phyloP scores from a whole-genome alignment of 192 early-diverging fungal genomes.

The Obelidium mucronatum region DNA sequence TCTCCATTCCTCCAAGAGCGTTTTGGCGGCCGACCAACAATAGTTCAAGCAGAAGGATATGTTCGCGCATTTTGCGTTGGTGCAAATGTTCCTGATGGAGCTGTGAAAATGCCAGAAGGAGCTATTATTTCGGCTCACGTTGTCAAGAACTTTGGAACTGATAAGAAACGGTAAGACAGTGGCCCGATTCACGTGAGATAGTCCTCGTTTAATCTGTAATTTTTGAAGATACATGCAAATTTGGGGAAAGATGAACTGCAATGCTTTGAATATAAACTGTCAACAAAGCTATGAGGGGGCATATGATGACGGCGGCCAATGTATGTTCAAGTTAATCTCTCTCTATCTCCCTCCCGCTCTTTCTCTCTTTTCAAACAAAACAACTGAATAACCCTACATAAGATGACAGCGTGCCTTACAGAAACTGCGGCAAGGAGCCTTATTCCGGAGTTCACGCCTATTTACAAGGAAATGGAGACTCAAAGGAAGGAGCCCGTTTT shows the following conservation, averaged over 20 bases:
- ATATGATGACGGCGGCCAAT: slow-evolving; percentile 48
- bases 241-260: slow-evolving; percentile 38
- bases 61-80: slow-evolving; percentile 44
- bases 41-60: slow-evolving; percentile 45
- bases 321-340: slow-evolving; percentile 10
- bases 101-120: slow-evolving; percentile 11
- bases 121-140: slow-evolving; percentile 39
- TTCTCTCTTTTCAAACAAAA: neutral
- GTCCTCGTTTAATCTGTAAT: neutral
- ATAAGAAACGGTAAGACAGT: neutral
- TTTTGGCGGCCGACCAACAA: slow-evolving; percentile 33
- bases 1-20: slow-evolving; percentile 17
- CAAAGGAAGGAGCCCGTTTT: too few species aligned
- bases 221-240: slow-evolving; percentile 38
- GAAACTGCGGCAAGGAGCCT: slow-evolving; percentile 48
- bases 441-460: slow-evolving; percentile 37
- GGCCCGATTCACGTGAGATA: neutral
- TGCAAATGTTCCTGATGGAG: slow-evolving; percentile 28
- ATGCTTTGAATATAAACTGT: slow-evolving; percentile 39
- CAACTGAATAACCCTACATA: neutral
- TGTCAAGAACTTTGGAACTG: neutral
- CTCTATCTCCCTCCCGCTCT: neutral
- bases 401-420: slow-evolving; percentile 40
- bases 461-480: slow-evolving; percentile 14
- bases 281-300: slow-evolving; percentile 1